A percentile compares a stretch with the other conserved stretches of the same genome.
Evolutionary conservation across 768 basidiomycete genomes (phyloP).

Genomic region (Ephemerocybe angulata): DNA sequence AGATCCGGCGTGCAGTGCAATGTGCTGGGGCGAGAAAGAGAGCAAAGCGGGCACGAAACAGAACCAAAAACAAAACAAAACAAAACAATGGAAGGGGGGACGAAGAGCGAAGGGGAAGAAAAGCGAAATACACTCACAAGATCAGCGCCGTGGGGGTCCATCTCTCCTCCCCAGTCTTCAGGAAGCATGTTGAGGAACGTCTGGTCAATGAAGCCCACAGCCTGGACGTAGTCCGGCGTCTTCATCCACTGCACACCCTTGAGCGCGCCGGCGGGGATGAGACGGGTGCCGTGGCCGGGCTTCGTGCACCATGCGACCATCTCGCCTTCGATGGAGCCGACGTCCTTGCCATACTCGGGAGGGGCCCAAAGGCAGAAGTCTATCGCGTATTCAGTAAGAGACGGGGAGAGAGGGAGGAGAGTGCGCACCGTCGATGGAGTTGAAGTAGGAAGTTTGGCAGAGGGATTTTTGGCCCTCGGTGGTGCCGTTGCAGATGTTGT

Average conservation of each 20-base stretch:
- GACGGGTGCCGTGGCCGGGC: slow-evolving; percentile 63
- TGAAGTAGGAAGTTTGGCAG: slow-evolving; percentile 61
- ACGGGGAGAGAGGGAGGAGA: not conserved
- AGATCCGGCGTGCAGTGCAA: too few species aligned
- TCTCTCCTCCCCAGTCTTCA: slow-evolving; percentile 69
- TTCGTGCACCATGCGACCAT: slow-evolving; percentile 80
- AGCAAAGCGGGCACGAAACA: too few species aligned
- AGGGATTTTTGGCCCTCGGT: slow-evolving; percentile 54
- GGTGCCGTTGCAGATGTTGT: slow-evolving; percentile 65
- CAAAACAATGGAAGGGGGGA: not conserved
- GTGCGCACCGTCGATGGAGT: slow-evolving; percentile 39
- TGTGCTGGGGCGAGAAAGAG: too few species aligned
- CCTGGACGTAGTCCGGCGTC: slow-evolving; percentile 56
- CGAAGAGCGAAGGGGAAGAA: not conserved
- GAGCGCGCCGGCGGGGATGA: slow-evolving; percentile 66
- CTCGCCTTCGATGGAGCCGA: slow-evolving; percentile 65
- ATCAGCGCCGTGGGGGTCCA: slow-evolving; percentile 77
- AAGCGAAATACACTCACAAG: slow-evolving; percentile 18
- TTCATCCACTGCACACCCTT: slow-evolving; percentile 60
- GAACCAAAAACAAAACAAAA: too few species aligned
- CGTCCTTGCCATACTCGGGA: slow-evolving; percentile 42
- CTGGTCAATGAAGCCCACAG: slow-evolving; percentile 66
- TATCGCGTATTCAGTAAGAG: slow-evolving; percentile 16
- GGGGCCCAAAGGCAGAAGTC: slow-evolving; percentile 74
- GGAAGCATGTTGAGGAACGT: slow-evolving; percentile 45